Base-by-base conservation (phyloP, 129 eudicot genomes). In the Silybum marianum region DNA sequence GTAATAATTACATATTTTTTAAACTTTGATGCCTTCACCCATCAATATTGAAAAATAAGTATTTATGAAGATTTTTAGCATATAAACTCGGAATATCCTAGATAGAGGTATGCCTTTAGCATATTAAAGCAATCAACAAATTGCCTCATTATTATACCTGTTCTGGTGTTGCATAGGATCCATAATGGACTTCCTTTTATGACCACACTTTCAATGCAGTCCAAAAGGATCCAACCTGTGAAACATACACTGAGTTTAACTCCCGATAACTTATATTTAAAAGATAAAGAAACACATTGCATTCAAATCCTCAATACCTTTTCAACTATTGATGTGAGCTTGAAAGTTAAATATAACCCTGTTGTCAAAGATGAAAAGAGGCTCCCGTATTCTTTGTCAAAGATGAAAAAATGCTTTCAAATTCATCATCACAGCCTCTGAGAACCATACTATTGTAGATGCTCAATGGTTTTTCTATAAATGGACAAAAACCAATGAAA, bases 381-480 rank as follows among this genome's bases (percentile, higher is more conserved):
- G 86, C 95, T 90, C 74, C 95, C 95, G 44, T 90, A 88, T 42
- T 90, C 92, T 85, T 90, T 90, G 79, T 90, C n/a, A n/a, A n/a
- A n/a, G n/a, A n/a, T n/a, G n/a, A n/a, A n/a, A n/a, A n/a, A n/a
- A n/a, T n/a, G n/a, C n/a, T n/a, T n/a, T n/a, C n/a, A n/a, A n/a
- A n/a, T n/a, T n/a, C n/a, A n/a, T n/a, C n/a, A n/a, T n/a, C n/a
- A n/a, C n/a, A n/a, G n/a, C n/a, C n/a, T n/a, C n/a, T n/a, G n/a
- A n/a, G n/a, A n/a, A n/a, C n/a, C n/a, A n/a, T n/a, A n/a, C n/a
- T n/a, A n/a, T n/a, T n/a, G n/a, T n/a, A n/a, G n/a, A n/a, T n/a
- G n/a, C n/a, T n/a, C n/a, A n/a, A n/a, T n/a, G n/a, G n/a, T n/a
- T n/a, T n/a, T n/a, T n/a, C n/a, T n/a, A n/a, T n/a, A n/a, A n/a